Conservation (phyloP, 169 alveolate genomes). For the Plasmodium yoelii region DNA sequence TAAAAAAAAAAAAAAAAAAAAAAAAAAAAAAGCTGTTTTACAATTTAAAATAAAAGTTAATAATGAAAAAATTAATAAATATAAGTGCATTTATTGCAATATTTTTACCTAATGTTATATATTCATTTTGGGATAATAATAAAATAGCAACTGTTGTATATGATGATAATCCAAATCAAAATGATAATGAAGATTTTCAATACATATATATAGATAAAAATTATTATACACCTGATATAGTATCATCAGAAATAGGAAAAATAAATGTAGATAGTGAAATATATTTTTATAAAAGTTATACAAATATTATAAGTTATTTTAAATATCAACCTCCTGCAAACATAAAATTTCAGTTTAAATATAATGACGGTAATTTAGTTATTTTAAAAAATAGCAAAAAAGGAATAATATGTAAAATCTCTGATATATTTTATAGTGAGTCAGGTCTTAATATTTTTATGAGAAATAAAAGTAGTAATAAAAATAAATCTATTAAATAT, state of each 20-base stretch:
- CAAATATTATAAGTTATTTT: slow-evolving; percentile 52
- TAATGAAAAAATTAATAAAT: too few relatives aligned
- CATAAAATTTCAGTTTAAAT: slow-evolving; percentile 28
- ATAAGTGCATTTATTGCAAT: too few relatives aligned
- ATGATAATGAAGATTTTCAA: slow-evolving; percentile 20
- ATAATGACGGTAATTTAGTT: slow-evolving; percentile 43
- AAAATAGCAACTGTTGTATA: neutral
- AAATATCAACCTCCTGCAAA: slow-evolving; percentile 30
- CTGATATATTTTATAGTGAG: slow-evolving; percentile 41
- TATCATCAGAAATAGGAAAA: slow-evolving; percentile 7
- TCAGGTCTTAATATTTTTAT: slow-evolving; percentile 30
- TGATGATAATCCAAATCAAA: neutral
- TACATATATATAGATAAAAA: slow-evolving; percentile 37
- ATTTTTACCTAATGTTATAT: neutral
- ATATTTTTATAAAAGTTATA: slow-evolving; percentile 59
- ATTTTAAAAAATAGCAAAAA: slow-evolving; percentile 29
- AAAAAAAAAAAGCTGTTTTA: too few relatives aligned
- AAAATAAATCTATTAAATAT: slow-evolving; percentile 1
- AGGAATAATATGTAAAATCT: slow-evolving; percentile 40
- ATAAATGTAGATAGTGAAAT: slow-evolving; percentile 24
- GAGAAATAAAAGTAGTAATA: neutral
- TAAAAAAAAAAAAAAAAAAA: too few relatives aligned
- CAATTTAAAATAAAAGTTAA: too few relatives aligned
- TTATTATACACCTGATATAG: slow-evolving; percentile 7
- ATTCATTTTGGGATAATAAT: neutral